Conservation (phyloP, 1,284 basidiomycete species). For the Ceratobasidium sp. region DNA sequence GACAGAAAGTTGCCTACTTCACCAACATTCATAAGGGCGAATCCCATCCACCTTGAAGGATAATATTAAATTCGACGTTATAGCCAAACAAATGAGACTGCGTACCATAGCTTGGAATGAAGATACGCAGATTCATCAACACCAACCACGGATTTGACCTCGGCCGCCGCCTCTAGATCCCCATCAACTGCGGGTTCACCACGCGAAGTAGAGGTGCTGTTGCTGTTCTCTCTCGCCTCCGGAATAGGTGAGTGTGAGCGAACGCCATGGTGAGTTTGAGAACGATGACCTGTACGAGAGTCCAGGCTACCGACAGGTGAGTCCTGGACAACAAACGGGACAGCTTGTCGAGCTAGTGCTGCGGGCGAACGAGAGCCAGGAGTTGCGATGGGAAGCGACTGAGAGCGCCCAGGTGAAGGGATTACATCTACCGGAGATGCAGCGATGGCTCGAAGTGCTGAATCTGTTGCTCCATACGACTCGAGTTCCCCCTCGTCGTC, state of each 20-base stretch:
- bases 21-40: conserved; percentile 90
- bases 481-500: conserved; percentile 50
- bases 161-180: conserved; percentile 25
- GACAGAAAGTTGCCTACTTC: conserved; percentile 94
- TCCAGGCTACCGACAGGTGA: conserved; percentile 29
- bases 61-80: conserved; percentile 46
- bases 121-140: conserved; percentile 75
- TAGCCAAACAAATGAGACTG: not conserved
- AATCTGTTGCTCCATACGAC: conserved; percentile 41
- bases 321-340: conserved; percentile 27
- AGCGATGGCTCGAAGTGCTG: conserved; percentile 34
- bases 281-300: conserved; percentile 14
- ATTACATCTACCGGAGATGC: conserved; percentile 23
- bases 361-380: conserved; percentile 8
- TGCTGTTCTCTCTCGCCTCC: conserved; percentile 20
- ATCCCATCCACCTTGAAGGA: conserved; percentile 86
- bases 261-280: conserved; percentile 15
- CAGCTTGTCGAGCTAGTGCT: conserved; percentile 9
- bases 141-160: conserved; percentile 10
- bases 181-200: conserved; percentile 26
- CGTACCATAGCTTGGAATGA: conserved; percentile 83
- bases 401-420: conserved; percentile 5
- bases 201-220: conserved; percentile 11
- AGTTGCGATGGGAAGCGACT: conserved; percentile 23
- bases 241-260: conserved; percentile 15